Conservation (phyloP, 2,329 filamentous ascomycete species). For the Cercospora zeae-maydis region DNA sequence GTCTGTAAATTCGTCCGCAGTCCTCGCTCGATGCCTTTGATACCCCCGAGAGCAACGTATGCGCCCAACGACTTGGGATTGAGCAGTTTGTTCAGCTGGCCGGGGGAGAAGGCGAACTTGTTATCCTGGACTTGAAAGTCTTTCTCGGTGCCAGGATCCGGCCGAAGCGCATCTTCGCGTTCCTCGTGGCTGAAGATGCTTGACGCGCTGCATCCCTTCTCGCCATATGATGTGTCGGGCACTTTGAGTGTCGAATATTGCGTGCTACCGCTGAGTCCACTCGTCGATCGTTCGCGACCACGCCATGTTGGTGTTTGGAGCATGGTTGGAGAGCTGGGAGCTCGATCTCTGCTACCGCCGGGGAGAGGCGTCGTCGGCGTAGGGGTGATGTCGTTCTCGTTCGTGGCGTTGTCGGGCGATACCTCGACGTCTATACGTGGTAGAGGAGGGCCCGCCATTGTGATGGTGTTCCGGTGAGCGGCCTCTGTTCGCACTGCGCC, state of each 20-base stretch:
- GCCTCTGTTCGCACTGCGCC: conserved; percentile 7
- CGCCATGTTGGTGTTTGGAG: conserved; percentile 15
- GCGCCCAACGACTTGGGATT: conserved; percentile 75
- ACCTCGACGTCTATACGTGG: conserved; percentile 24
- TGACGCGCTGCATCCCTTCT: conserved; percentile 20
- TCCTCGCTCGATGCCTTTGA: conserved; percentile 71
- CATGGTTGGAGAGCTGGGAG: conserved; percentile 19
- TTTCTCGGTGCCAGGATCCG: conserved; percentile 69
- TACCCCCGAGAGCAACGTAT: conserved; percentile 70
- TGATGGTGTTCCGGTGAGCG: neutral
- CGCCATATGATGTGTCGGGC: conserved; percentile 18
- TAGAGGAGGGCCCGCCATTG: conserved; percentile 23
- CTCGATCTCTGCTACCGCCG: conserved; percentile 1
- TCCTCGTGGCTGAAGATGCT: conserved; percentile 23
- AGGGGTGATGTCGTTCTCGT: conserved; percentile 20
- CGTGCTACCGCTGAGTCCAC: conserved; percentile 21
- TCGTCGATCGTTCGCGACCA: conserved; percentile 21
- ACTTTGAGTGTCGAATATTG: conserved; percentile 23
- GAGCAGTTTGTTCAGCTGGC: conserved; percentile 74
- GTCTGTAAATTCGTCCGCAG: conserved; percentile 61
- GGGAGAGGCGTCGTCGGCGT: conserved; percentile 17
- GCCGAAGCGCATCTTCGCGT: conserved; percentile 61
- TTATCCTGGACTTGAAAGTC: conserved; percentile 76
- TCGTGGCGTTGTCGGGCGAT: conserved; percentile 11
- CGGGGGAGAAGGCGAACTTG: conserved; percentile 77